Evolutionary conservation across 495 filamentous ascomycete species (phyloP).

Genomic region (Penicillium crystallinum): DNA sequence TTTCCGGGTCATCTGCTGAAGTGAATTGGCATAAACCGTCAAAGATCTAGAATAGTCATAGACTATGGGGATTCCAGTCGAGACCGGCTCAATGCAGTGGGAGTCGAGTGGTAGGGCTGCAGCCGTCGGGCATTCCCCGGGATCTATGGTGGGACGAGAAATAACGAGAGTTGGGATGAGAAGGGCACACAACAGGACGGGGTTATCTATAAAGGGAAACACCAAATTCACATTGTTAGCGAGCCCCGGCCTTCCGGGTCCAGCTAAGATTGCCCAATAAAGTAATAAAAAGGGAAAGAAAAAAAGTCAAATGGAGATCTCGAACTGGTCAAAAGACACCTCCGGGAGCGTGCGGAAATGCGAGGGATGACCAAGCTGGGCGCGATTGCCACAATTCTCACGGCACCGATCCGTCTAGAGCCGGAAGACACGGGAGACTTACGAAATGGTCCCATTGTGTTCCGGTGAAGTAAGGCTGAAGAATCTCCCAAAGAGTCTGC

Average conservation of each 20-base stretch:
- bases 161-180: slow-evolving; percentile 10
- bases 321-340: neutral
- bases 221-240: slow-evolving; percentile 9
- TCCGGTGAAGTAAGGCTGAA: too few relatives aligned
- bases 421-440: slow-evolving; percentile 18
- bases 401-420: slow-evolving; percentile 2
- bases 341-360: slow-evolving; percentile 29
- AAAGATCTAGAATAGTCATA: slow-evolving; percentile 12
- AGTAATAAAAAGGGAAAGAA: slow-evolving; percentile 7
- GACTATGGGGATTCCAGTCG: slow-evolving; percentile 10
- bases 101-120: slow-evolving; percentile 6
- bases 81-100: slow-evolving; percentile 20
- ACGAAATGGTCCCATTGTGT: slow-evolving; percentile 16
- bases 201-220: slow-evolving; percentile 15
- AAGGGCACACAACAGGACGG: slow-evolving; percentile 13
- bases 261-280: slow-evolving; percentile 16
- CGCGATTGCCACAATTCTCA: slow-evolving; percentile 11
- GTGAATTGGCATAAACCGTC: slow-evolving; percentile 18
- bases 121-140: slow-evolving; percentile 12
- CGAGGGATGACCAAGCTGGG: slow-evolving; percentile 13
- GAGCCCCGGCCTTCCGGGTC: slow-evolving; percentile 24
- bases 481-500: neutral
- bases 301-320: neutral
- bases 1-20: slow-evolving; percentile 41
- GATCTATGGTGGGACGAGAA: slow-evolving; percentile 16